Evolutionary conservation across 2,329 filamentous ascomycete genomes (phyloP).

Genomic region (Talaromyces sp.): DNA sequence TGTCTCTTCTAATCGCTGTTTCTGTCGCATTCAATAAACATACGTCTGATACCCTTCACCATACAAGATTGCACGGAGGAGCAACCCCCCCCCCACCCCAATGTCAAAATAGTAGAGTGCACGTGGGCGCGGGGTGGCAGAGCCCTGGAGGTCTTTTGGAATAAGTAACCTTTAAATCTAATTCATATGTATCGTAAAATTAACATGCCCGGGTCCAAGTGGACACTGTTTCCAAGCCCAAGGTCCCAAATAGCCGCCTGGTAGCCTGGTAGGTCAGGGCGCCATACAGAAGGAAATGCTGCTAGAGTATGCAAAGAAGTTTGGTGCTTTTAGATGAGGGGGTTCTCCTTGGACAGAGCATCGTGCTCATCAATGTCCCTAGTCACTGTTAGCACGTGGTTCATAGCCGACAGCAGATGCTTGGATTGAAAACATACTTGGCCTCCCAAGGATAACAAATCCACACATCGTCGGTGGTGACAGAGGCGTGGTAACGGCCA

Average conservation of each 20-base stretch:
- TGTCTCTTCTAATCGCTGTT: conserved; percentile 15
- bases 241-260: conserved; percentile 12
- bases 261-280: conserved; percentile 14
- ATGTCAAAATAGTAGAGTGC: background rate
- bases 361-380: conserved; percentile 93
- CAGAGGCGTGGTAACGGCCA: conserved; percentile 78
- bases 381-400: conserved; percentile 24
- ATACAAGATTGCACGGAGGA: background rate
- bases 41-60: conserved; percentile 23
- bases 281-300: conserved; percentile 20
- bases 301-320: conserved; percentile 17
- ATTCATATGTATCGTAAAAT: conserved; percentile 30
- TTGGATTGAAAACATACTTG: conserved; percentile 52
- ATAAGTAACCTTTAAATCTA: conserved; percentile 18
- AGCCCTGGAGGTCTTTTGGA: background rate
- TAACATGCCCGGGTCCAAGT: conserved; percentile 17
- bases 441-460: conserved; percentile 99
- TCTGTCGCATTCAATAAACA: conserved; percentile 18
- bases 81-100: background rate
- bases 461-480: conserved; percentile 92
- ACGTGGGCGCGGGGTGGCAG: background rate
- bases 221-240: conserved; percentile 12
- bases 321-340: conserved; percentile 29
- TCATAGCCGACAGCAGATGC: background rate
- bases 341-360: conserved; percentile 59